Base-by-base conservation (phyloP, 169 alveolate species). In the Eimeria nieschulzi region DNA sequence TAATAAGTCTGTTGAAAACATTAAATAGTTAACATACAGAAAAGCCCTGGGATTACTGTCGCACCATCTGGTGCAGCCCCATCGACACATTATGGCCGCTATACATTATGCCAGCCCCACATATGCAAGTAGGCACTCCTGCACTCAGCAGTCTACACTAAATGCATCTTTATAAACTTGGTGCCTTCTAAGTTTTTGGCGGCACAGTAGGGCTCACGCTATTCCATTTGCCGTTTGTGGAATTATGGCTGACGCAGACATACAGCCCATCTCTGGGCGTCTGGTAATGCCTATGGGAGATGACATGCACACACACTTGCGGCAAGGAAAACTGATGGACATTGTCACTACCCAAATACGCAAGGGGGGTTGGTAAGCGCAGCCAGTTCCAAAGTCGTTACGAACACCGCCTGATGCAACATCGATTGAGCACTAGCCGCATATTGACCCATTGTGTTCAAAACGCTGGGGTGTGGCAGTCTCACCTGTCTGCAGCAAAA, bases 271-370 rank as follows among this genome's bases (percentile, higher is more conserved):
- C 21, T 8, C 78, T 7, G 53, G 51, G 66, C 76, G 90, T 23
- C 68, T 91, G 17, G 73, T 73, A 15, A 51, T 92, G 72, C 95
- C 95, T n/a, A 79, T 92, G 76, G 66, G 59, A 17, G 83, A 79
- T 76, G 95, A 92, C 83, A 76, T 86, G 93, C 95, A 92, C 61
- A 66, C 88, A 61, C 95, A 92, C n/a, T 83, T 92, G 25, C 71
- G 95, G 56, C 95, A 92, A 73, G 95, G 71, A 15, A 73, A 61
- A n/a, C 66, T 92, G 83, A 79, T 78, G 91, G 78, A 87, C 61
- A 53, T 59, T 17, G 95, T 92, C 23, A 88, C 92, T 8, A 92
- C 91, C 0, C 68, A 13, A 23, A 51, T 92, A 71, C 70, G 71
- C 54, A 63, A 12, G 25, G 95, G 95, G 23, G 95, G 95, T 13